Evolutionary conservation across 192 early-diverging fungal species (phyloP), one percentile per base, ranked within the genome.

Genomic region (Coemansia sp.): DNA sequence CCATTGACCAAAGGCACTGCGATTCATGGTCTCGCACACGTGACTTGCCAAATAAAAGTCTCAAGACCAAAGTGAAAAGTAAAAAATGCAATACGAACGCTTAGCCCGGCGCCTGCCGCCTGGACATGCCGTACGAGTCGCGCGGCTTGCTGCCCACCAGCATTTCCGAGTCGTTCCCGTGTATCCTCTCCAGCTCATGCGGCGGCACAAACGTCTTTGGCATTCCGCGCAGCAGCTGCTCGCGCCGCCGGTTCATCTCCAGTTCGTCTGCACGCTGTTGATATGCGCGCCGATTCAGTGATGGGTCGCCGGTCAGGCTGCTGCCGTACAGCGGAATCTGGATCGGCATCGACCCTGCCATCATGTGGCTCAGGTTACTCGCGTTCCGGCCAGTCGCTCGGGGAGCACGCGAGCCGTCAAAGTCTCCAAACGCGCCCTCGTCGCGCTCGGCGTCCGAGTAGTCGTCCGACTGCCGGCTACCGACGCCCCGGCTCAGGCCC

Each of bases 161-260:
- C 61, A 80, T 45, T n/a, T 80, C 77, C 1, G 61, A 10, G 47
- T 68, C 69, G 26, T 56, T 57, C 41, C 71, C 72, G 41, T 75
- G 48, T 39, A 80, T 69, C 41, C 61, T 57, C 55, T 67, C 65
- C 64, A 80, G 72, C 69, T 71, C 21, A 47, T 80, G 77, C 59
- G 72, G 77, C 10, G 77, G 77, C 54, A 75, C 64, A 72, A 80
- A 80, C 21, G 77, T 75, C 62, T 70, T 74, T 38, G 77, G 72
- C 59, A 80, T 52, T 3, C 52, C 65, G 16, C 69, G 63, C 23
- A 68, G 58, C 21, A 70, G 58, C 69, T 71, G 64, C 38, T 75
- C 62, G 17, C 62, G 57, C 14, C 77, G 50, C 11, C 69, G 61
- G 22, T 38, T 57, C 72, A 54, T 70, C 49, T 80, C 68, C 8